A percentile compares a stretch with the other conserved stretches of the same genome.
These are phyloP conservation scores for Avena sativa DNA, from an alignment of 176 grass and related monocot species.

Conservation along the genomic window DNA sequence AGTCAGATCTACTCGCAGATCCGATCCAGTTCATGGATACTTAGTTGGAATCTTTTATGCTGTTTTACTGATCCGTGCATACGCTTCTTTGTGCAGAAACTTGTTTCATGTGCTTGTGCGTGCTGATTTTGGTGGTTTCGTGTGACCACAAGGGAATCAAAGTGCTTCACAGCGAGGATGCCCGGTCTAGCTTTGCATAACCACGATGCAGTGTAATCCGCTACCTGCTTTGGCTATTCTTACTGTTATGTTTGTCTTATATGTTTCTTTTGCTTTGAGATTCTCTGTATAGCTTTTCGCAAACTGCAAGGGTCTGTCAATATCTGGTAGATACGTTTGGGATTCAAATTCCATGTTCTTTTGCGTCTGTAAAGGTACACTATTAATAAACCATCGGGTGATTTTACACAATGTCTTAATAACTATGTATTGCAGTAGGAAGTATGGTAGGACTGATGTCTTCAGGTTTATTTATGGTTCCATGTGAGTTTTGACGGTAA, in stretches of 20 bases:
- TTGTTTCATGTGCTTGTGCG: neutral
- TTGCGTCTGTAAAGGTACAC: neutral
- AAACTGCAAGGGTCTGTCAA: neutral
- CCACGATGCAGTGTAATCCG: constrained; percentile 53
- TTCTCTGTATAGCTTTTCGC: neutral
- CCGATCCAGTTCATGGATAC: constrained; percentile 24
- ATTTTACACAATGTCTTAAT: neutral
- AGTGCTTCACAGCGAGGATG: constrained; percentile 54
- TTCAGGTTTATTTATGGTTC: neutral
- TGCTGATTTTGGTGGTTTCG: constrained; percentile 30
- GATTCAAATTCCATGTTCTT: constrained; percentile 15
- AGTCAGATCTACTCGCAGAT: neutral
- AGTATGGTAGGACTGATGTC: neutral
- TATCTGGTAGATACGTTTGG: constrained; percentile 1
- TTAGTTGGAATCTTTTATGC: neutral
- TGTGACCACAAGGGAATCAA: neutral
- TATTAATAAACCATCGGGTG: neutral
- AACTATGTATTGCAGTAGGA: neutral
- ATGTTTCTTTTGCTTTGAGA: constrained; percentile 6
- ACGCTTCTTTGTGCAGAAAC: constrained; percentile 3
- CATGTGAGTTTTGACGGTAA: neutral
- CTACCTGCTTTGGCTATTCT: constrained; percentile 13
- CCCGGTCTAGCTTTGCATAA: constrained; percentile 61
- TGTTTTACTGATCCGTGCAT: constrained; percentile 9
- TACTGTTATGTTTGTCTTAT: constrained; percentile 23